Conservation (phyloP, 306 rosid genomes). For the Rosa persica region DNA sequence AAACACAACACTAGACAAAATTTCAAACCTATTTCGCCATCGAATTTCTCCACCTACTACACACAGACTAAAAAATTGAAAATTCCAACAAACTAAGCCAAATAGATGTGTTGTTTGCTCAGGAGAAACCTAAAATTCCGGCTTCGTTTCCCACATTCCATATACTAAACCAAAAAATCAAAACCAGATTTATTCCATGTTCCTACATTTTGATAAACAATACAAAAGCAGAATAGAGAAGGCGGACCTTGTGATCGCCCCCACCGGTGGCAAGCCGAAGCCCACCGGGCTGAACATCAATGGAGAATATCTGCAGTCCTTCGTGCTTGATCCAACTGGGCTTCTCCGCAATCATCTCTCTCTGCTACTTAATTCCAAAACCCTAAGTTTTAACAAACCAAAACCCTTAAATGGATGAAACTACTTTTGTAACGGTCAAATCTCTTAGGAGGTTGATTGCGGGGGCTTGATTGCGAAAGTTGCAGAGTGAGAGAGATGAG, state of each 20-base stretch:
- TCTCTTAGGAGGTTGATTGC: too few species aligned
- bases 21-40: neutral
- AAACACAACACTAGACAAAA: neutral
- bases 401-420: too few species aligned
- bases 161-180: neutral
- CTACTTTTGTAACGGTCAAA: too few species aligned
- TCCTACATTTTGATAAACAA: conserved; percentile 8
- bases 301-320: conserved; percentile 96
- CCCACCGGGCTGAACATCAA: conserved; percentile 97
- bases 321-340: conserved; percentile 96
- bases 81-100: neutral
- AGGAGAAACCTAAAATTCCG: neutral
- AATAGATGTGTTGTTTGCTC: neutral
- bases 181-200: neutral
- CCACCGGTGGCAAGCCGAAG: conserved; percentile 95
- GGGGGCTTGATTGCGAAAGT: too few species aligned
- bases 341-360: conserved; percentile 82
- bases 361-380: conserved; percentile 16
- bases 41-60: neutral
- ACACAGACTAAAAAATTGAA: neutral
- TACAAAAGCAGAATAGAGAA: conserved; percentile 15
- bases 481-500: too few species aligned
- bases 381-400: neutral
- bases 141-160: neutral
- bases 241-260: conserved; percentile 92